Evolutionary conservation across 768 basidiomycete species (phyloP), one percentile per base, ranked within the genome.

Genomic region (Psilocybe cyanescens): DNA sequence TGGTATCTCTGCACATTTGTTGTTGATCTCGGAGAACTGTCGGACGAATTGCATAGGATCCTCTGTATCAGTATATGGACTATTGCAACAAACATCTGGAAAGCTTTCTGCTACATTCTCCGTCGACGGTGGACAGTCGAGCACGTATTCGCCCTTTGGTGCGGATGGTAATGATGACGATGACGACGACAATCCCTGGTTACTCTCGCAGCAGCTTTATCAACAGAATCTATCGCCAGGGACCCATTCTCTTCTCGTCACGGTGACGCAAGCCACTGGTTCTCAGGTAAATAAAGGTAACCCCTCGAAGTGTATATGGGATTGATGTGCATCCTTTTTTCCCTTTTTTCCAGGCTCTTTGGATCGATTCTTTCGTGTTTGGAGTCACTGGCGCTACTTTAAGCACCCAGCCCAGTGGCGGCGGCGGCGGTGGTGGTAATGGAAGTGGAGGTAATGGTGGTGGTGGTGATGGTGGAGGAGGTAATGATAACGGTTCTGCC

Each of bases 281-380:
- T 49, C 53, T 12, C 60, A 61, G 53, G 60, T 56, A 41, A 35
- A 11, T 35, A 11, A 35, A 35, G 33, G 33, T 11, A 35, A 11
- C 11, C 11, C 7, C 3, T 35, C 29, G 51, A 17, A 3, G 11
- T 35, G 1, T 56, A 9, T 55, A 16, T 19, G 48, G 11, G n/a
- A 7, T 33, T 33, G 11, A 29, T 33, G 28, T n/a, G 3, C 1
- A 17, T 24, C 12, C n/a, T 5, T 37, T 16, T 12, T 31, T 33
- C 6, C 8, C n/a, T 31, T 12, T 14, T 19, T 4, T 7, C 3
- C 19, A 61, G 60, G n/a, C 35, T 7, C 54, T 61, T 17, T 61
- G 54, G 54, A 55, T 61, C 3, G 60, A 61, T 24, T 61, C 60
- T 9, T 14, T 61, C 12, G 31, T 50, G 1, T 61, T 39, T 49